Evolutionary conservation across 257 asterid genomes (phyloP), one percentile per base, ranked within the genome.

Genomic region (Nicotiana attenuata): DNA sequence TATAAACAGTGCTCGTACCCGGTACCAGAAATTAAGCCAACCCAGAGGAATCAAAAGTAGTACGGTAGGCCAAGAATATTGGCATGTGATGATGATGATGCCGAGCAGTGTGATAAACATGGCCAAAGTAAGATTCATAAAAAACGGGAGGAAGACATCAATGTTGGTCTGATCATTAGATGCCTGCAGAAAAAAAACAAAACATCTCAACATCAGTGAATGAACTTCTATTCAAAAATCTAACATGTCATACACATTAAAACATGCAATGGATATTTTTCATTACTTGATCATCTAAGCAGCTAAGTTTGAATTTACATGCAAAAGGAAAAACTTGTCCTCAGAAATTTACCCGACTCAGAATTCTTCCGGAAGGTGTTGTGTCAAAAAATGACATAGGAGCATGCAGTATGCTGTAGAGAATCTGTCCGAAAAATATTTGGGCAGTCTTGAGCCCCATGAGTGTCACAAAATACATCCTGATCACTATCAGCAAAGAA

Each of bases 351-450:
- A 93, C 99, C 96, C 98, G 90, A 38, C 98, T 96, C 47, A 96
- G 88, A 81, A 96, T 93, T 82, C 98, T 91, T 87, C 99, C 99
- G 4, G 99, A 96, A 57, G 99, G 99, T 60, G 99, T 96, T 0
- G 99, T 96, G 77, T 96, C 99, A 31, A 96, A 96, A 90, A 94
- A 96, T 55, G 99, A 89, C 98, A 96, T 96, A 2, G 99, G 99
- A 61, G 99, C 99, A 65, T 94, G 99, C 66, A 94, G 83, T 67
- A 96, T 93, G 88, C 97, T 83, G 17, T 81, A 84, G 82, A 96
- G 98, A 77, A 96, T 94, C 68, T 93, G 93, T 31, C 78, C 73
- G 89, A 96, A 96, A 93, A 94, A 93, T 77, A 93, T 89, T 83
- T 96, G 99, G 14, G 98, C 79, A 0, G 99, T 94, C 90, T 91